These are phyloP conservation scores for Daldinia sp. DNA, from an alignment of 2,329 filamentous ascomycete genomes.

Conservation along the genomic window DNA sequence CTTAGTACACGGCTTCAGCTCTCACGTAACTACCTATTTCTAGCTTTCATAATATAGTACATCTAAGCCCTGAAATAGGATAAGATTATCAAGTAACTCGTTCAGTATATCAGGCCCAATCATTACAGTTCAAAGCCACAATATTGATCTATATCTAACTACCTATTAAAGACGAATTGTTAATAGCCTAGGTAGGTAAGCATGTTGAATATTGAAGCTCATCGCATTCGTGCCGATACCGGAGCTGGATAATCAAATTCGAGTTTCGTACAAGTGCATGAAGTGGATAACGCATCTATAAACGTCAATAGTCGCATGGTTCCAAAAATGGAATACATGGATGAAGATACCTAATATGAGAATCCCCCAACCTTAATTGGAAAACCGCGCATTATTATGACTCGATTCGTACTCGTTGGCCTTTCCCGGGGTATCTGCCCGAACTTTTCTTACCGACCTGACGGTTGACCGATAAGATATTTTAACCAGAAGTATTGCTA, in stretches of 20 bases:
- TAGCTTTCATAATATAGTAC: background rate
- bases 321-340: background rate
- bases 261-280: background rate
- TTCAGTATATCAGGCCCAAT: background rate
- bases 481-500: background rate
- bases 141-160: no score
- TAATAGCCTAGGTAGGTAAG: background rate
- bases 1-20: background rate
- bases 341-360: background rate
- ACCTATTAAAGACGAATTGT: no score
- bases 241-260: background rate
- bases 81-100: background rate
- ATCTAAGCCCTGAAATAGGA: background rate
- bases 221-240: slow-evolving; percentile 22
- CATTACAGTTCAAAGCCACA: no score
- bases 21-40: background rate
- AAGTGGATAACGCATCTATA: background rate
- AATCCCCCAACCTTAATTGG: background rate
- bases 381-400: background rate
- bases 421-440: background rate
- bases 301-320: background rate
- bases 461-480: background rate
- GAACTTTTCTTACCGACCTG: background rate
- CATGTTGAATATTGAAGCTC: background rate
- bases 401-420: background rate